Evolutionary conservation across 441 rosid species (phyloP), one percentile per base, ranked within the genome.

Genomic region (Adansonia madagascariensis): DNA sequence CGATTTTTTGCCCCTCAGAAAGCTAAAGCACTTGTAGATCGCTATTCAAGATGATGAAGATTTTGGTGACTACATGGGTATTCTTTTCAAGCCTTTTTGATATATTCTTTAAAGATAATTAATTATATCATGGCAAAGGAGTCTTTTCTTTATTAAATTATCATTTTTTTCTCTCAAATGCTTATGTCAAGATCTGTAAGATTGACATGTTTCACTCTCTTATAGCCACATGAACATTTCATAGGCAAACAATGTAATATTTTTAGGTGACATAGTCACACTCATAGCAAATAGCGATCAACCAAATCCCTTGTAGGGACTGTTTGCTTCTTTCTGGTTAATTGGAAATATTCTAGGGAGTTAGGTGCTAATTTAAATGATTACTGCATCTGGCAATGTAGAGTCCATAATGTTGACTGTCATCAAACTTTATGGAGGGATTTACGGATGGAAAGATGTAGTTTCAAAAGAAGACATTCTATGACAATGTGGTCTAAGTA

Each of bases 1-100:
- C 92, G 98, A 10, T 93, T 92, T 84, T 91, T 90, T 46, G 99
- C 99, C 47, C 98, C 97, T 0, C 91, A 90, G 86, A 92, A 88
- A 80, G 98, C 91, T 68, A 95, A 92, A 86, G 89, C 89, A 22
- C 85, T 95, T 50, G 99, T 95, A 20, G 95, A 91, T 84, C 92
- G 93, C 57, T 95, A 89, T 82, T 86, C 97, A 52, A 88, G 91
- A 80, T 74, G 73, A 43, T 88, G 85, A 92, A 27, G 27, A 3
- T 12, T 24, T 46, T 11, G 20, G 17, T 7, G 15, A 39, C 41
- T 24, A 18, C 1, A 1, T 61, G 14, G 20, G 41, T 18, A 18
- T 61, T 62, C 10, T 49, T 75, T 64, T 15, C 20, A 24, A 62
- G 14, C 31, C 4, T 47, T 46, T 60, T 61, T 44, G 24, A 20